Evolutionary conservation across 305 asterid species (phyloP).

Genomic region (Fraxinus nigra): DNA sequence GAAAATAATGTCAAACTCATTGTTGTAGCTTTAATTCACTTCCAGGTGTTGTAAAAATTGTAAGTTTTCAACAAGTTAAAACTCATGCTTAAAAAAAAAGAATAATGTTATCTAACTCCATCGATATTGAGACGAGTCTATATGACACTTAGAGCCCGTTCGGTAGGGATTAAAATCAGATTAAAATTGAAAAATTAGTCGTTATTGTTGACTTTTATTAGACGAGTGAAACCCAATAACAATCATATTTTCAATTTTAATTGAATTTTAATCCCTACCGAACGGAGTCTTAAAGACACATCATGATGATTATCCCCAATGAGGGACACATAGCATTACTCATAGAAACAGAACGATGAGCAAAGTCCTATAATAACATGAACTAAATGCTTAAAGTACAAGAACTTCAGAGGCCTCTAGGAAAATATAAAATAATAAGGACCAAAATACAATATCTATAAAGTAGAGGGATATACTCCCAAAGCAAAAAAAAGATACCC

Average conservation of each 20-base stretch:
- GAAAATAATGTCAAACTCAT: no score
- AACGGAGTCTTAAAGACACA: no score
- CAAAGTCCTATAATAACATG: neutral
- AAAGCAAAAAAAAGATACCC: neutral
- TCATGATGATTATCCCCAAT: neutral
- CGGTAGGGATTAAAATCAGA: no score
- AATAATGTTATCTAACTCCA: neutral
- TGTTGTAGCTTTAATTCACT: no score
- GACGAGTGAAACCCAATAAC: no score
- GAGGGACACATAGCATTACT: neutral
- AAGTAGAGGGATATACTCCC: slow-evolving; percentile 10
- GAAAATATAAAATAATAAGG: neutral
- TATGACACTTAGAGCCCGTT: no score
- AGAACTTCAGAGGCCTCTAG: neutral
- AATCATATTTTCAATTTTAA: no score
- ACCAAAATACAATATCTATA: neutral
- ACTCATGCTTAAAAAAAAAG: neutral
- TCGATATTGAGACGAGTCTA: no score
- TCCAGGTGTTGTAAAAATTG: neutral
- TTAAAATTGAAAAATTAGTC: no score
- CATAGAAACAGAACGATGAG: neutral
- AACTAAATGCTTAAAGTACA: neutral
- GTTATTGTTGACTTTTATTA: no score
- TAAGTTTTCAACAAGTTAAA: neutral
- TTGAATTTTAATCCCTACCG: no score